Percentiles rank a stretch among this genome's conserved stretches.
These are phyloP conservation scores for Thuja plicata DNA, from an alignment of 83 land plant species.

Conservation along the genomic window DNA sequence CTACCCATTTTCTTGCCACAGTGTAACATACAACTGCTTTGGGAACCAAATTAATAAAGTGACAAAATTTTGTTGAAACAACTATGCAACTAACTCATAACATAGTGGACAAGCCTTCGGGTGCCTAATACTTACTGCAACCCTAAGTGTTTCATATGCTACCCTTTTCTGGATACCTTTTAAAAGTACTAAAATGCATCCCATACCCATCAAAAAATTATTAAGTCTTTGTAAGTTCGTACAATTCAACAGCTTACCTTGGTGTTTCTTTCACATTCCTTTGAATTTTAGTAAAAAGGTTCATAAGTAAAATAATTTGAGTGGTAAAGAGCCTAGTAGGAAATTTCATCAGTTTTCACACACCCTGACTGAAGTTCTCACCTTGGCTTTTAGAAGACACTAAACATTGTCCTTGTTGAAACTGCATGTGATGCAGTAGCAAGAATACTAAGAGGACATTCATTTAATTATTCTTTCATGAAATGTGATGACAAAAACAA, in stretches of 20 bases:
- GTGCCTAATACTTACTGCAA: background rate
- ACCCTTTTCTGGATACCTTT: background rate
- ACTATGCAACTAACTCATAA: background rate
- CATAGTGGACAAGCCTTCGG: too few relatives aligned
- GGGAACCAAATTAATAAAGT: too few relatives aligned
- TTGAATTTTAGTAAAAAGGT: background rate
- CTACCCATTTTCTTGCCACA: background rate
- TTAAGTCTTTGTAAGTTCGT: background rate
- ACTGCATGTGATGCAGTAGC: constrained; percentile 65
- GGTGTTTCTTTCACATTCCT: background rate
- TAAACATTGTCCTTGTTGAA: constrained; percentile 38
- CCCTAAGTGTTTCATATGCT: background rate
- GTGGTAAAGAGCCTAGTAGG: background rate
- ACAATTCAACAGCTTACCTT: background rate
- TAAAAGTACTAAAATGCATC: background rate
- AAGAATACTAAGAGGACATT: too few relatives aligned
- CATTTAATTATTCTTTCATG: too few relatives aligned
- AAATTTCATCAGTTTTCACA: background rate
- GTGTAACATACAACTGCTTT: background rate
- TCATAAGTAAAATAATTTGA: constrained; percentile 6
- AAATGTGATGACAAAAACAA: too few relatives aligned
- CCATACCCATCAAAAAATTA: background rate
- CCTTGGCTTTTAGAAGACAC: constrained; percentile 68
- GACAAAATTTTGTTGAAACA: background rate
- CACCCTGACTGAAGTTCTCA: background rate